Evolutionary conservation across 1,284 basidiomycete genomes (phyloP), one percentile per base, ranked within the genome.

Genomic region (Trametes hirsuta): DNA sequence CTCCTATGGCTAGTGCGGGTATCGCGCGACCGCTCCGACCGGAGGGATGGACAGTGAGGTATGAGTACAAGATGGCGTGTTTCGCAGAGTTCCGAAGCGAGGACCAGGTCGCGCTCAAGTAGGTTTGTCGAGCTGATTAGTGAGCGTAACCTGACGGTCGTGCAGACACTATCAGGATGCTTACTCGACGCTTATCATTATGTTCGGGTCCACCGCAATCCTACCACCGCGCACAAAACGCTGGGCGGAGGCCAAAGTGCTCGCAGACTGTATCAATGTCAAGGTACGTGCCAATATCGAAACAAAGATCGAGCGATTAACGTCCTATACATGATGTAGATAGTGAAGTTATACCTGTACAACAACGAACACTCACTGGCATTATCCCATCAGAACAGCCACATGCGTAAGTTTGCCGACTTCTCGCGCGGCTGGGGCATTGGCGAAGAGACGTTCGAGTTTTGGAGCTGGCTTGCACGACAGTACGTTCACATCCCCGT

Each of bases 171-270:
- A 95, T 69, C 94, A 96, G 74, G 94, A 96, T 68, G 92, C 93
- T 22, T 96, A 95, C 77, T 84, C 84, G 45, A 88, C 85, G 53
- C 77, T 97, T 12, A 79, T 88, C 36, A 85, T 88, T 47, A 94
- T 97, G 90, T 96, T 97, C 70, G 86, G 89, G 0, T 93, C 93
- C 3, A 91, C 92, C 3, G 86, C 87, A 0, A 90, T 93, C 55
- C 74, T 97, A 4, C 93, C 93, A 0, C 95, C 97, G 4, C 84
- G 96, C 3, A 98, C 96, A 0, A 98, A 98, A 73, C 84, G 97
- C 34, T 98, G 97, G 96, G 95, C 97, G 3, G 97, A 99, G 75
- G 97, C 95, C 1, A 98, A 97, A 71, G 97, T 98, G 1, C 81
- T 99, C 2, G 93, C 93, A 0, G 97, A 99, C 71, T 93, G 92